phyloP scores from a whole-genome alignment of 1,284 basidiomycete genomes.

The Kalmanozyma brasiliensis region DNA sequence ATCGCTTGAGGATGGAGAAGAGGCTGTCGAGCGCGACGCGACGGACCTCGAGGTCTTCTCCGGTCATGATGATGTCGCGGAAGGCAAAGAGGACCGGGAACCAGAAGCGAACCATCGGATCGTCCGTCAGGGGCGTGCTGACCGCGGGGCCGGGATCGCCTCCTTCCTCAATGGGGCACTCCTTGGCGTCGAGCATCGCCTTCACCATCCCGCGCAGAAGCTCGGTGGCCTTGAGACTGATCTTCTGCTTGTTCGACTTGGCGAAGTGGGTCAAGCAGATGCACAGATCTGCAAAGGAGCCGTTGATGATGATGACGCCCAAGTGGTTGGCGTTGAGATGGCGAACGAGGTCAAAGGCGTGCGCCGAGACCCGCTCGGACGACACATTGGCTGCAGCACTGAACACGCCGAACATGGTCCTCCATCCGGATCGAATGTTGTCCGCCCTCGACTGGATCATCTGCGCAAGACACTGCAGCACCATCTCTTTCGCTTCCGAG shows the following conservation, averaged over 20 bases:
- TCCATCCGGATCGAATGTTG: constrained; percentile 97
- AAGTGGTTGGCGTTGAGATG: constrained; percentile 92
- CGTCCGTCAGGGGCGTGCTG: constrained; percentile 52
- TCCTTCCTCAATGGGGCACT: constrained; percentile 51
- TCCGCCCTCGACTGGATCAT: constrained; percentile 96
- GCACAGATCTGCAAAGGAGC: constrained; percentile 93
- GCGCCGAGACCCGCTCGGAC: constrained; percentile 90
- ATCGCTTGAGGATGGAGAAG: constrained; percentile 90
- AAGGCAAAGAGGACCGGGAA: constrained; percentile 95
- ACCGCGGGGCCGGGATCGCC: constrained; percentile 56
- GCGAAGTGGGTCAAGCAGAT: constrained; percentile 99
- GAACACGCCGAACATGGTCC: constrained; percentile 98
- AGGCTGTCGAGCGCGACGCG: constrained; percentile 86
- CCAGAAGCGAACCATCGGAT: constrained; percentile 76
- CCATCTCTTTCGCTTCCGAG: constrained; percentile 96
- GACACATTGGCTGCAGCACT: constrained; percentile 93
- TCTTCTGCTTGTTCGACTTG: constrained; percentile 98
- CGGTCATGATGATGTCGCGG: constrained; percentile 99
- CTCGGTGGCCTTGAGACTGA: constrained; percentile 93
- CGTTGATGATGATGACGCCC: constrained; percentile 86
- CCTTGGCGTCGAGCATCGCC: constrained; percentile 76
- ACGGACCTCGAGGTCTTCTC: constrained; percentile 97
- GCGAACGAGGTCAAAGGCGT: constrained; percentile 96
- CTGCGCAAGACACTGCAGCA: constrained; percentile 96
- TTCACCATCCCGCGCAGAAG: constrained; percentile 87